A percentile compares a stretch with the other conserved stretches of the same genome.
Conservation (phyloP, 306 rosid genomes). For the Albizia julibrissin region DNA sequence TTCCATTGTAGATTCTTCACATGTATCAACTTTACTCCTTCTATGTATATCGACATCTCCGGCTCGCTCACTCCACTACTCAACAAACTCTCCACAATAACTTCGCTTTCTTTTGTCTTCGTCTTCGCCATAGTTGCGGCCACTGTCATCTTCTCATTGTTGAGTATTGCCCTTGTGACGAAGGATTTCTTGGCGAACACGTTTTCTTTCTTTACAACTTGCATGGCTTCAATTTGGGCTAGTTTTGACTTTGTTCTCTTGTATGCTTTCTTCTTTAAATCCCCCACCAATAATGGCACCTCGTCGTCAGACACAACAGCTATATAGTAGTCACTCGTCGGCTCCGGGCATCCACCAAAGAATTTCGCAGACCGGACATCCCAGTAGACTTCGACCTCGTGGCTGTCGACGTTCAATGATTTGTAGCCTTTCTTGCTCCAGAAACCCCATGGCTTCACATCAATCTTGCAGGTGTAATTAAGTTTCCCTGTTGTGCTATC, state of each 20-base stretch:
- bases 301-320: conserved; percentile 67
- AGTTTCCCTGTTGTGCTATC: conserved; percentile 49
- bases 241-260: conserved; percentile 75
- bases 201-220: conserved; percentile 66
- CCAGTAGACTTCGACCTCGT: conserved; percentile 68
- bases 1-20: conserved; percentile 90
- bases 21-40: conserved; percentile 76
- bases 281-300: conserved; percentile 75
- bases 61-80: conserved; percentile 32
- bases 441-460: conserved; percentile 78
- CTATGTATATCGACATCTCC: conserved; percentile 87
- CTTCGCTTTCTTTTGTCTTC: conserved; percentile 54
- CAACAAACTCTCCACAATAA: conserved; percentile 77
- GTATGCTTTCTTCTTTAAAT: conserved; percentile 79
- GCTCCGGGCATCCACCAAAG: conserved; percentile 60
- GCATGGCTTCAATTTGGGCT: conserved; percentile 46
- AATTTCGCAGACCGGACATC: conserved; percentile 75
- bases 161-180: conserved; percentile 59
- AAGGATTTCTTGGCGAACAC: conserved; percentile 82
- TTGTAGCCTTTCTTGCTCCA: conserved; percentile 89
- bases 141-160: conserved; percentile 35
- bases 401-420: conserved; percentile 55
- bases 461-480: conserved; percentile 66
- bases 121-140: not conserved
- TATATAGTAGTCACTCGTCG: conserved; percentile 63